Conservation (phyloP, 2,329 filamentous ascomycete genomes). For the Emergomyces orientalis region DNA sequence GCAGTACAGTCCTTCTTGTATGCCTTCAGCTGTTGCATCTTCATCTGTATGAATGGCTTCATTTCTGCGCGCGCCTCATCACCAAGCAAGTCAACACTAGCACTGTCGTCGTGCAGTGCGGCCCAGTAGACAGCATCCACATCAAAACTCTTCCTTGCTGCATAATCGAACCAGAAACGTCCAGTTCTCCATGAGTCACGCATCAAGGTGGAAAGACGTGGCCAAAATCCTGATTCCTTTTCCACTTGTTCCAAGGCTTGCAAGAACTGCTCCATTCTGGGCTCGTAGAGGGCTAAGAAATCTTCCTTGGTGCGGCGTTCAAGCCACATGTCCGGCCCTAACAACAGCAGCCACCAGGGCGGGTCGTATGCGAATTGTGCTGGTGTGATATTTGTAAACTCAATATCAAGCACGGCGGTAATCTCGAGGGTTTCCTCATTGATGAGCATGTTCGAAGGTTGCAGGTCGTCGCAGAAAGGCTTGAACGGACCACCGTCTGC, state of each 20-base stretch:
- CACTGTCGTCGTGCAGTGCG: too few relatives aligned
- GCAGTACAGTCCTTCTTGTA: neutral
- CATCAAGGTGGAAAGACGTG: constrained; percentile 27
- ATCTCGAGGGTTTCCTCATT: constrained; percentile 30
- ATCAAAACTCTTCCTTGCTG: constrained; percentile 30
- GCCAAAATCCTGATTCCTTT: too few relatives aligned
- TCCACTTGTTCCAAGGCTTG: constrained; percentile 28
- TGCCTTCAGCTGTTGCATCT: neutral
- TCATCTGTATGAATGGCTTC: neutral
- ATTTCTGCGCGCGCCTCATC: neutral
- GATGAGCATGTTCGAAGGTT: constrained; percentile 33
- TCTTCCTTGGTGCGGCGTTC: constrained; percentile 16
- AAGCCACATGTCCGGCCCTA: constrained; percentile 21
- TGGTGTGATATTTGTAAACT: constrained; percentile 37
- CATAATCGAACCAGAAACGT: constrained; percentile 34
- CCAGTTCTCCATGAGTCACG: constrained; percentile 28
- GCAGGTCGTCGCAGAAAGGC: constrained; percentile 35
- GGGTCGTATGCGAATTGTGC: constrained; percentile 31
- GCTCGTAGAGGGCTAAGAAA: constrained; percentile 23
- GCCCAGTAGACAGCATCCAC: constrained; percentile 29
- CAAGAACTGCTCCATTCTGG: constrained; percentile 32
- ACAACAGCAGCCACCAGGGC: constrained; percentile 35
- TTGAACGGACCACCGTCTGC: constrained; percentile 26
- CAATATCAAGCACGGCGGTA: constrained; percentile 33
- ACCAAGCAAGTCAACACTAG: neutral